Conservation (phyloP, 495 filamentous ascomycete genomes). For the Aspergillus taichungensis region DNA sequence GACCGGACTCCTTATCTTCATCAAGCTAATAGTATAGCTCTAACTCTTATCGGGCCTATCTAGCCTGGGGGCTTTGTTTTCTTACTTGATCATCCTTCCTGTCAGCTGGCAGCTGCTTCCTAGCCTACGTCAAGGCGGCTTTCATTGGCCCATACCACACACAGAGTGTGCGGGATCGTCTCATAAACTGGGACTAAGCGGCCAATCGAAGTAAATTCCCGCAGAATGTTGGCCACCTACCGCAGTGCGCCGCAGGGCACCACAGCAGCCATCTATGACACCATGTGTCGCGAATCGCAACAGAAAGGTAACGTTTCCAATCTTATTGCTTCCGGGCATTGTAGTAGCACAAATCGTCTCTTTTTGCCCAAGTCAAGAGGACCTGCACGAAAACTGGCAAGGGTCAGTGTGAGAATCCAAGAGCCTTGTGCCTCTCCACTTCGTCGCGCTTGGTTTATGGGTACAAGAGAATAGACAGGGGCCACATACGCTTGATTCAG, state of each 20-base stretch:
- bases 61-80: slow-evolving; percentile 1
- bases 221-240: not conserved
- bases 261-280: slow-evolving; percentile 3
- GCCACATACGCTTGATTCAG: not conserved
- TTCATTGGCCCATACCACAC: slow-evolving; percentile 1
- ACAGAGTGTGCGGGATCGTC: slow-evolving; percentile 1
- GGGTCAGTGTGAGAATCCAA: not conserved
- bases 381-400: not conserved
- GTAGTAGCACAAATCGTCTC: slow-evolving; percentile 1
- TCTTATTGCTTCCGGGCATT: slow-evolving; percentile 1
- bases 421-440: not conserved
- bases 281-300: no score
- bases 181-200: not conserved
- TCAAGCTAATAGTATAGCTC: slow-evolving; percentile 2
- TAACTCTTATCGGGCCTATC: slow-evolving; percentile 2
- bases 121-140: slow-evolving; percentile 1
- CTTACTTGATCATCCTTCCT: slow-evolving; percentile 1
- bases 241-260: slow-evolving; percentile 4
- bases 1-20: slow-evolving; percentile 1
- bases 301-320: not conserved
- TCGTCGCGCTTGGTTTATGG: not conserved
- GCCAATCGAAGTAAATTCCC: not conserved
- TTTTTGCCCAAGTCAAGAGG: not conserved
- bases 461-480: not conserved
- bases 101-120: slow-evolving; percentile 1